Evolutionary conservation across 208 protist species (phyloP), one percentile per base, ranked within the genome.

Genomic region (Naegleria lovaniensis): DNA sequence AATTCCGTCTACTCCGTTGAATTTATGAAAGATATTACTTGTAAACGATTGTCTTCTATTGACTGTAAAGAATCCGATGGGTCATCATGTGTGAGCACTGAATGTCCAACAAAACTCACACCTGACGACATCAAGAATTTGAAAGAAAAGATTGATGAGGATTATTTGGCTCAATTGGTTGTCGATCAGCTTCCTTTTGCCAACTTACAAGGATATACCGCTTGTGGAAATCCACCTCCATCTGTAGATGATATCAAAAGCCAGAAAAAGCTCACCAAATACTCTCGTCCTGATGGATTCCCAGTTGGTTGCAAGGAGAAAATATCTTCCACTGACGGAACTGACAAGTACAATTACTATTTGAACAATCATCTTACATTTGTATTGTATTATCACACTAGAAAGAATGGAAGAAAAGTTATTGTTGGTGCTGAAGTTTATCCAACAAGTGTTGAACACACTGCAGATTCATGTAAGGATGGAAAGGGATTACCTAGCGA

Each of bases 1-100:
- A 97, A 96, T 29, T 98, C 98, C 16, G 83, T 92, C 22, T 99
- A 98, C 48, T 11, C 13, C 15, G 87, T 90, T 79, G 67, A 36
- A 36, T 79, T 79, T 79, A 79, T 36, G 29, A 29, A 79, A 79
- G 67, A 79, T 79, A 33, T 79, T 79, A 79, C n/a, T 2, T 79
- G 67, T 33, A 79, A 79, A 33, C 13, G 67, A 36, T 36, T 79
- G 16, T 7, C 29, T 36, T 79, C 67, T 9, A 79, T 36, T 36
- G 5, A 19, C 0, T 36, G 25, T 36, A 36, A n/a, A 36, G 29
- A 29, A 36, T 19, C 6, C 19, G n/a, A 79, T 36, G 67, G 6
- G 5, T 0, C 19, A 36, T 79, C 29, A 36, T 79, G 67, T 79
- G 29, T 79, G 3, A 9, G 2, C 6, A 79, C 67, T 9, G 67